A percentile compares a stretch with the other conserved stretches of the same genome.
phyloP scores from a whole-genome alignment of 805 yeast species.

The Lipomyces starkeyi region DNA sequence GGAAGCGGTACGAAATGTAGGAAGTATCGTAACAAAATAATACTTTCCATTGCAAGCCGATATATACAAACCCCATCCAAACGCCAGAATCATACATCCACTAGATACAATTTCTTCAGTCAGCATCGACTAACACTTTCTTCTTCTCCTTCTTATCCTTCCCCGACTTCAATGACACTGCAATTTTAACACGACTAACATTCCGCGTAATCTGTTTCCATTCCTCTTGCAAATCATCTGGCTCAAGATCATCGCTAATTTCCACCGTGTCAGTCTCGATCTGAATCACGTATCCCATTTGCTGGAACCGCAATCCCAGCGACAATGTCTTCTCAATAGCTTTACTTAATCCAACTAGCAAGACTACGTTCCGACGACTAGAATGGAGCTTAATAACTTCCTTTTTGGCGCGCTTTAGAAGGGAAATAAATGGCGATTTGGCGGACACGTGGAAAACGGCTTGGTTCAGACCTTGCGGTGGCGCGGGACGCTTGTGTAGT shows the following conservation, averaged over 20 bases:
- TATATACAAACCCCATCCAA: background rate
- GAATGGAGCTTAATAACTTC: constrained; percentile 18
- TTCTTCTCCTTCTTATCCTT: constrained; percentile 4
- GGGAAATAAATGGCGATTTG: constrained; percentile 35
- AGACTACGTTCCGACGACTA: constrained; percentile 4
- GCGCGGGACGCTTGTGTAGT: constrained; percentile 2
- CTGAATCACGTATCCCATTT: constrained; percentile 23
- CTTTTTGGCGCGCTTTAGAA: constrained; percentile 31
- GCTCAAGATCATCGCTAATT: constrained; percentile 25
- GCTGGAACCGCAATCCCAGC: constrained; percentile 30
- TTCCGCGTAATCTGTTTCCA: background rate
- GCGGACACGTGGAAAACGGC: constrained; percentile 25
- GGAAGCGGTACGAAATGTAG: no score
- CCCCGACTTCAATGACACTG: constrained; percentile 3
- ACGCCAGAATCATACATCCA: background rate
- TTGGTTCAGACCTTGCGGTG: background rate
- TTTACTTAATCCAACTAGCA: constrained; percentile 25
- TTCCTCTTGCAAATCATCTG: constrained; percentile 10
- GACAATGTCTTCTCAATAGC: constrained; percentile 34
- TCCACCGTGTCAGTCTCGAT: constrained; percentile 17
- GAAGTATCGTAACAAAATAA: no score
- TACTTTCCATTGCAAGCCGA: no score
- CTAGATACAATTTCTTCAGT: background rate
- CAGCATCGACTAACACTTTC: background rate
- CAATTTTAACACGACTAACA: background rate